These are phyloP conservation scores for Lathyrus sativus DNA, from an alignment of 306 rosid genomes.

Conservation along the genomic window DNA sequence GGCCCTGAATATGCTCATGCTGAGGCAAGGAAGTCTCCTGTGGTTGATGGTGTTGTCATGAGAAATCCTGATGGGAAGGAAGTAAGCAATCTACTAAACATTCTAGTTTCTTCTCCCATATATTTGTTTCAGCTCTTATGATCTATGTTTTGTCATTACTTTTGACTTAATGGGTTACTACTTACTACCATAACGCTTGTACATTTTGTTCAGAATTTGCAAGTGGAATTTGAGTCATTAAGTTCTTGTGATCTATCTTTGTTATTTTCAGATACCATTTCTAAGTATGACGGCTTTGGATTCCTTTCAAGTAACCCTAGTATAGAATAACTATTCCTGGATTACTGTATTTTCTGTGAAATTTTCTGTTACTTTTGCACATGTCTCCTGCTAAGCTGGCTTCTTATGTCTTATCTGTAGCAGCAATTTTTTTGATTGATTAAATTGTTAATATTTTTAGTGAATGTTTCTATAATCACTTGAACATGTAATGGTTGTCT, in stretches of 20 bases:
- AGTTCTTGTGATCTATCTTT: too few relatives aligned
- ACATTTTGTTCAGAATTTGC: conserved; percentile 8
- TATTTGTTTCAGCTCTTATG: conserved; percentile 17
- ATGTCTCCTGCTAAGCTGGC: conserved; percentile 7
- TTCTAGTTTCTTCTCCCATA: conserved; percentile 20
- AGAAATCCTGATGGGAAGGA: conserved; percentile 99
- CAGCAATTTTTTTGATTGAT: background rate
- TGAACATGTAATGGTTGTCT: conserved; percentile 12
- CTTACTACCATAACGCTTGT: background rate
- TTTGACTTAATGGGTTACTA: conserved; percentile 23
- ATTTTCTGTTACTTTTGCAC: background rate
- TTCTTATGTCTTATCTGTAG: background rate
- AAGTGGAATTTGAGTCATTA: background rate
- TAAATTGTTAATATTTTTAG: conserved; percentile 12
- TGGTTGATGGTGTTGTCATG: conserved; percentile 99
- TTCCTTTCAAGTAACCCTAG: conserved; percentile 13
- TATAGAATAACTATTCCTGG: background rate
- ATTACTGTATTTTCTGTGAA: background rate
- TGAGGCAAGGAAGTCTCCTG: conserved; percentile 99
- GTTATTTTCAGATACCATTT: conserved; percentile 1
- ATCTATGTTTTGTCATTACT: conserved; percentile 26
- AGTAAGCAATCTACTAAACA: conserved; percentile 53
- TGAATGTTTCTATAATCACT: conserved; percentile 16
- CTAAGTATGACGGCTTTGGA: background rate
- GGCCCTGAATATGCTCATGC: conserved; percentile 99